Percentiles rank a stretch among this genome's conserved stretches.
Conservation (phyloP, 805 yeast genomes). For the Candida nanaspora region DNA sequence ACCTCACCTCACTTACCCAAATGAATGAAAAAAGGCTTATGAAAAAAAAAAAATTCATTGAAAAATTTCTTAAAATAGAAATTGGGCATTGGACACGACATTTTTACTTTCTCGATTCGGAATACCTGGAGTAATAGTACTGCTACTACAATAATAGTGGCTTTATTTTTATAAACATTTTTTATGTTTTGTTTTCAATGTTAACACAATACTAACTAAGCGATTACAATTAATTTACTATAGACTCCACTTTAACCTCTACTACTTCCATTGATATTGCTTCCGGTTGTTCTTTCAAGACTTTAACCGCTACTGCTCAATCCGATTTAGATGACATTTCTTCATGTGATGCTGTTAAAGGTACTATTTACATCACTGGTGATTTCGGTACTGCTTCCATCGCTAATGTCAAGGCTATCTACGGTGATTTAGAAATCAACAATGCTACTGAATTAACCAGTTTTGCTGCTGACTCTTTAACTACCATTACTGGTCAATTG, state of each 20-base stretch:
- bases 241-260: slow-evolving; percentile 48
- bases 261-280: slow-evolving; percentile 40
- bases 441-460: slow-evolving; percentile 58
- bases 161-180: no score
- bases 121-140: no score
- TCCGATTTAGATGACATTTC: slow-evolving; percentile 67
- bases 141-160: no score
- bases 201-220: slow-evolving; percentile 1
- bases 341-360: slow-evolving; percentile 72
- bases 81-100: no score
- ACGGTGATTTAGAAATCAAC: slow-evolving; percentile 64
- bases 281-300: slow-evolving; percentile 59
- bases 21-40: no score
- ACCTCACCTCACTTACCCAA: no score
- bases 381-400: slow-evolving; percentile 56
- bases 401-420: slow-evolving; percentile 67
- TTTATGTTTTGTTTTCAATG: no score
- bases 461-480: slow-evolving; percentile 73
- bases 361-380: slow-evolving; percentile 70
- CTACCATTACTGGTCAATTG: slow-evolving; percentile 67
- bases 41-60: no score
- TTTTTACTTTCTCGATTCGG: no score
- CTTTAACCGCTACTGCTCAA: slow-evolving; percentile 72
- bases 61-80: no score
- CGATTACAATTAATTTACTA: no score